A percentile compares a stretch with the other conserved stretches of the same genome.
These are phyloP conservation scores for Houttuynia cordata DNA, from an alignment of 164 flowering plant species.

Conservation along the genomic window DNA sequence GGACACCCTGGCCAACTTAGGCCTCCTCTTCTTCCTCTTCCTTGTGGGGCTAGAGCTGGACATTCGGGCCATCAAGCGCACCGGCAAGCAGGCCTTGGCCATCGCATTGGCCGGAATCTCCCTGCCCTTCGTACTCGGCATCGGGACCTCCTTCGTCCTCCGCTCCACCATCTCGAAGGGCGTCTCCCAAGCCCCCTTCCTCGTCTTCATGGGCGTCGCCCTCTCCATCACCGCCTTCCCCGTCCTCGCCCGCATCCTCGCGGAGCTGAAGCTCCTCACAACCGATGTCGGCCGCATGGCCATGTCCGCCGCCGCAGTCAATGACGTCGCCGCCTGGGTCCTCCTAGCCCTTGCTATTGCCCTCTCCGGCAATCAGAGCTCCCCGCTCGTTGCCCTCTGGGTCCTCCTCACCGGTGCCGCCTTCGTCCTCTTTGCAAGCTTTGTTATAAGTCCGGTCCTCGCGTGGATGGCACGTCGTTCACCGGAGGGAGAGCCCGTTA, in stretches of 20 bases:
- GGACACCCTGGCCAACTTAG: slow-evolving; percentile 23
- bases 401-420: slow-evolving; percentile 14
- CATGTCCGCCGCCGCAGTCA: slow-evolving; percentile 25
- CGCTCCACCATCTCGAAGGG: slow-evolving; percentile 16
- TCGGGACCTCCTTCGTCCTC: slow-evolving; percentile 16
- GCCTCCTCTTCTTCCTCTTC: slow-evolving; percentile 22
- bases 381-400: slow-evolving; percentile 16
- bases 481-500: slow-evolving; percentile 16
- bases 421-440: slow-evolving; percentile 6
- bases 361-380: slow-evolving; percentile 10
- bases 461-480: slow-evolving; percentile 12
- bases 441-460: slow-evolving; percentile 9
- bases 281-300: slow-evolving; percentile 23
- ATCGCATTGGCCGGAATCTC: slow-evolving; percentile 18
- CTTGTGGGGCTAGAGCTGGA: slow-evolving; percentile 23
- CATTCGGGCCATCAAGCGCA: slow-evolving; percentile 12
- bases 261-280: slow-evolving; percentile 24
- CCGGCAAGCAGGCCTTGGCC: slow-evolving; percentile 15
- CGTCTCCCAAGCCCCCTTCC: slow-evolving; percentile 9
- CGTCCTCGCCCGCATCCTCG: slow-evolving; percentile 27
- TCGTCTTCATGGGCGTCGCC: slow-evolving; percentile 26
- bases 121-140: slow-evolving; percentile 18
- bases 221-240: slow-evolving; percentile 27
- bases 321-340: slow-evolving; percentile 25
- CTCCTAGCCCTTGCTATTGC: slow-evolving; percentile 25